Conservation (phyloP, 805 yeast genomes). For the Ascoidea tarda region DNA sequence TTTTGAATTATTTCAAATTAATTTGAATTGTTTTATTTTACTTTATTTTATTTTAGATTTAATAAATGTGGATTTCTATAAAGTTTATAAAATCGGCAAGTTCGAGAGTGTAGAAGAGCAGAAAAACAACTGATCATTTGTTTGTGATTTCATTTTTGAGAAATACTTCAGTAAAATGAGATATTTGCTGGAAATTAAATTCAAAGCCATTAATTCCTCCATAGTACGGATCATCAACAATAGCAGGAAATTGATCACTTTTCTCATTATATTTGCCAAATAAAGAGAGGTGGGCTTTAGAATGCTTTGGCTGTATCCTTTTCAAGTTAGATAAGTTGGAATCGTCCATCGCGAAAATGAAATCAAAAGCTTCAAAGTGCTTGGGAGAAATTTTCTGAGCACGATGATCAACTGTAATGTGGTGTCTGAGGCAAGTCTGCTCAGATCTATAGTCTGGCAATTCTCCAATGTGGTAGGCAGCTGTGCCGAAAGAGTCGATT, state of each 20-base stretch:
- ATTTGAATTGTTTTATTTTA: too few species aligned
- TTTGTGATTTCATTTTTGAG: slow-evolving; percentile 29
- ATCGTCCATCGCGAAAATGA: slow-evolving; percentile 59
- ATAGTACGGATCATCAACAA: slow-evolving; percentile 86
- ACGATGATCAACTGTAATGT: slow-evolving; percentile 58
- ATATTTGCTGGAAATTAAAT: slow-evolving; percentile 57
- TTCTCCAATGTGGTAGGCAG: slow-evolving; percentile 75
- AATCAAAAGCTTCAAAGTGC: slow-evolving; percentile 49
- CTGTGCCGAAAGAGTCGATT: slow-evolving; percentile 85
- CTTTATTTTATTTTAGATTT: slow-evolving; percentile 1
- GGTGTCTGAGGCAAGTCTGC: slow-evolving; percentile 51
- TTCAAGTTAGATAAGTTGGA: slow-evolving; percentile 38
- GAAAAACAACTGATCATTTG: not conserved
- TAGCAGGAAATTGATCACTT: slow-evolving; percentile 29
- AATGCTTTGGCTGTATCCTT: slow-evolving; percentile 37
- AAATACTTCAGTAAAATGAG: slow-evolving; percentile 63
- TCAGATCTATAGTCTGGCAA: slow-evolving; percentile 66
- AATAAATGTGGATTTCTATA: slow-evolving; percentile 2
- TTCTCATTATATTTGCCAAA: slow-evolving; percentile 71
- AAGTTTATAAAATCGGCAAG: not conserved
- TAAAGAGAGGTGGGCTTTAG: slow-evolving; percentile 29
- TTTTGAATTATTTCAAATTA: too few species aligned
- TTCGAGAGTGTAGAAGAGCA: too few species aligned
- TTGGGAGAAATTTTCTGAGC: slow-evolving; percentile 52
- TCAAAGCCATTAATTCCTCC: slow-evolving; percentile 82